Conservation (phyloP, 805 yeast genomes). For the Saccharomycopsis sp. region DNA sequence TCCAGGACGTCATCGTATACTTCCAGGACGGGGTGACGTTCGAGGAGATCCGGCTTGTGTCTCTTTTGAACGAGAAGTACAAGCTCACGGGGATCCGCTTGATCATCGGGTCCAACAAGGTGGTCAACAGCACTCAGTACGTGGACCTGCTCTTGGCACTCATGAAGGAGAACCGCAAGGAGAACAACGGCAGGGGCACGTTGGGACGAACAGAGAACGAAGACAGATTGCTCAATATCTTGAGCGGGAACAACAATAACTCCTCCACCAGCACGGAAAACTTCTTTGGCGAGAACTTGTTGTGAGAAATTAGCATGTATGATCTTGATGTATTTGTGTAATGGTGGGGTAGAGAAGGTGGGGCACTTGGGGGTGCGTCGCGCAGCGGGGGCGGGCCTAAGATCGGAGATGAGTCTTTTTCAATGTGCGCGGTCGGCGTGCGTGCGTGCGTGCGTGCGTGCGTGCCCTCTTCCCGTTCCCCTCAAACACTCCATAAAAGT, state of each 20-base stretch:
- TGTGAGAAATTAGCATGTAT: neutral
- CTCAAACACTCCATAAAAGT: too few relatives aligned
- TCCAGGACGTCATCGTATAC: conserved; percentile 63
- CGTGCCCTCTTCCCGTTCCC: too few relatives aligned
- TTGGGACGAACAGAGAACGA: conserved; percentile 8
- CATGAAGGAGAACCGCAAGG: conserved; percentile 19
- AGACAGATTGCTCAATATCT: conserved; percentile 10
- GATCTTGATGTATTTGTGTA: neutral
- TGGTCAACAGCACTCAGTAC: conserved; percentile 39
- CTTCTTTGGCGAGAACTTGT: conserved; percentile 16
- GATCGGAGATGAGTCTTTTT: too few relatives aligned
- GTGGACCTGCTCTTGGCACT: conserved; percentile 23
- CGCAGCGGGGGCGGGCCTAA: too few relatives aligned
- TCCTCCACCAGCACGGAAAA: neutral
- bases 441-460: too few relatives aligned
- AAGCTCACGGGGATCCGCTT: conserved; percentile 40
- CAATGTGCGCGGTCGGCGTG: too few relatives aligned
- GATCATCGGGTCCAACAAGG: conserved; percentile 74
- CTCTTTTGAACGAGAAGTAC: conserved; percentile 52
- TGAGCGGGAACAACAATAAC: neutral
- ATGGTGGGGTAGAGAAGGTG: too few relatives aligned
- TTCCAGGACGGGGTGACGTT: conserved; percentile 85
- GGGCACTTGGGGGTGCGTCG: too few relatives aligned
- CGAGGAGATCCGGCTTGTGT: conserved; percentile 81
- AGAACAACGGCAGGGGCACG: conserved; percentile 15